These are phyloP conservation scores for Fraxinus nigra DNA, from an alignment of 305 asterid species.

Conservation along the genomic window DNA sequence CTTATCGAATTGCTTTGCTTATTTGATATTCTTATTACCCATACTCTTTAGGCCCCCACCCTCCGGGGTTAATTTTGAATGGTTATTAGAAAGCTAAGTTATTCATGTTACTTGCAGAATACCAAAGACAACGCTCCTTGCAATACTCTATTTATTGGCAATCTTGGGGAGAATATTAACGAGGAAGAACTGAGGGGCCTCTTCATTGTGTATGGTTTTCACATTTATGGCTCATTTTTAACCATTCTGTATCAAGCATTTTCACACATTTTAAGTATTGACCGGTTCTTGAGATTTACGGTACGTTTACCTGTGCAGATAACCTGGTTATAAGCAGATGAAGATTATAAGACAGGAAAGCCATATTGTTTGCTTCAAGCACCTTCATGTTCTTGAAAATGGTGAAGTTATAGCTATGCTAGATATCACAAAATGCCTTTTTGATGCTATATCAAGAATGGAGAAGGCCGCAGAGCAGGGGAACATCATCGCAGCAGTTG, in stretches of 20 bases:
- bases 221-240: neutral
- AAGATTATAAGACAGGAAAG: no score
- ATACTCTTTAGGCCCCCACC: neutral
- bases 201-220: constrained; percentile 58
- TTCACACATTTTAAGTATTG: neutral
- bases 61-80: neutral
- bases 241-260: constrained; percentile 7
- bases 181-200: constrained; percentile 96
- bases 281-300: neutral
- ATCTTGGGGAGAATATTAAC: constrained; percentile 88
- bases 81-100: neutral
- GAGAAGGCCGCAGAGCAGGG: no score
- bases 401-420: no score
- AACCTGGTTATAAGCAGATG: constrained; percentile 56
- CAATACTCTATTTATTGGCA: constrained; percentile 96
- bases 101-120: constrained; percentile 47
- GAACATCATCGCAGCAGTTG: no score
- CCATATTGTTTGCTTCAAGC: no score
- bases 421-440: no score
- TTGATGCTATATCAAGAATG: no score
- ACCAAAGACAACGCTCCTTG: constrained; percentile 97
- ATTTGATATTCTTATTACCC: neutral
- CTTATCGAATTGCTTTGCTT: neutral
- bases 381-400: no score
- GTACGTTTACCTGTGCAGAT: constrained; percentile 48